A percentile compares a stretch with the other conserved stretches of the same genome.
phyloP scores from a whole-genome alignment of 2,329 filamentous ascomycete species.

The Neonectria neomacrospora region DNA sequence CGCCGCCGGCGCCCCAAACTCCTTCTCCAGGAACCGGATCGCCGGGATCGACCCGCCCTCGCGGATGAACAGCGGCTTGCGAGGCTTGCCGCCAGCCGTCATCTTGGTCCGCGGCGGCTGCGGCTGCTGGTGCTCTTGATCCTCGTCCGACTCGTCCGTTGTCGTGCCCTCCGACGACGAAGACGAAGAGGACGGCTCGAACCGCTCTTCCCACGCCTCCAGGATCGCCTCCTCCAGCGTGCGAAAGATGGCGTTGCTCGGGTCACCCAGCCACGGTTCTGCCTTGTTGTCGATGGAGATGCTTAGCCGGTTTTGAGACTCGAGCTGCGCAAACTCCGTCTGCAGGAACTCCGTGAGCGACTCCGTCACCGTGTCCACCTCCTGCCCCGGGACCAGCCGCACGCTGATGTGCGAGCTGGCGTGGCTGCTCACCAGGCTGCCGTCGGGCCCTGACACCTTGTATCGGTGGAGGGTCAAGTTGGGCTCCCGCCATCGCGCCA shows the following conservation, averaged over 20 bases:
- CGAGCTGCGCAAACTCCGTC: slow-evolving; percentile 76
- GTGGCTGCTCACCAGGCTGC: slow-evolving; percentile 89
- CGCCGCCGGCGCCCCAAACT: slow-evolving; percentile 89
- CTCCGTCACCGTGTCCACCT: slow-evolving; percentile 79
- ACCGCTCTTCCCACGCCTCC: slow-evolving; percentile 79
- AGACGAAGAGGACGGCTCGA: slow-evolving; percentile 38
- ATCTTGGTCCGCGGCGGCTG: slow-evolving; percentile 35
- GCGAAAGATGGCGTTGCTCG: slow-evolving; percentile 88
- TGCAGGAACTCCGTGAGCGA: slow-evolving; percentile 75
- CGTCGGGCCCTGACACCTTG: slow-evolving; percentile 90
- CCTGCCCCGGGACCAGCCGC: slow-evolving; percentile 92
- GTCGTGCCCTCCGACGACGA: slow-evolving; percentile 15
- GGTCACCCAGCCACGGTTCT: slow-evolving; percentile 95
- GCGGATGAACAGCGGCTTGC: slow-evolving; percentile 88
- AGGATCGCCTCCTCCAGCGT: slow-evolving; percentile 88
- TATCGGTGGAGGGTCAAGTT: slow-evolving; percentile 94
- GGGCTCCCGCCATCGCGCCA: slow-evolving; percentile 95
- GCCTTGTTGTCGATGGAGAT: slow-evolving; percentile 92
- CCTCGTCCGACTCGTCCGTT: slow-evolving; percentile 15
- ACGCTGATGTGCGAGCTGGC: slow-evolving; percentile 91
- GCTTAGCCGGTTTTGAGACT: slow-evolving; percentile 82
- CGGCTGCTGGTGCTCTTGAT: slow-evolving; percentile 23
- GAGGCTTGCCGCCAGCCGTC: slow-evolving; percentile 47
- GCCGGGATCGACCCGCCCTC: slow-evolving; percentile 96
- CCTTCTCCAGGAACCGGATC: slow-evolving; percentile 93